phyloP scores from a whole-genome alignment of 495 filamentous ascomycete genomes.

The Parmelia sp. region DNA sequence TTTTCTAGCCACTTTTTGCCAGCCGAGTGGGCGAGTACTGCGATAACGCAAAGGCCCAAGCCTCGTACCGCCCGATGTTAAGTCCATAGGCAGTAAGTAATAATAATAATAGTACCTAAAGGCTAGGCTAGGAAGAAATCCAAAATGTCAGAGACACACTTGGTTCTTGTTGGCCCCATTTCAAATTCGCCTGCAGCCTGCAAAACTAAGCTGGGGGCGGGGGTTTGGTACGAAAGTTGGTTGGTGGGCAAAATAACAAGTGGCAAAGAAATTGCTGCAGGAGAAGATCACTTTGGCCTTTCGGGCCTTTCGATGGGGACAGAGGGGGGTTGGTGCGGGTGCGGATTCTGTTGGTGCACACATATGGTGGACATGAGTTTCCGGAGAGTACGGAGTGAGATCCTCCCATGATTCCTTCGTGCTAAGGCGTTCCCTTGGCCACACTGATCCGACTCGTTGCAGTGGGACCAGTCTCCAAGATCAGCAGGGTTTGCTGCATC shows the following conservation, averaged over 20 bases:
- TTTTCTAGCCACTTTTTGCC: background rate
- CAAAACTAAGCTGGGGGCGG: constrained; percentile 2
- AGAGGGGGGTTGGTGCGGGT: background rate
- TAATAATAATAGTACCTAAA: background rate
- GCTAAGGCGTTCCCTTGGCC: background rate
- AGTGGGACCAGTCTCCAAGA: background rate
- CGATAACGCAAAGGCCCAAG: too few relatives aligned
- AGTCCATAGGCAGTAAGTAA: background rate
- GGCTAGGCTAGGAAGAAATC: constrained; percentile 10
- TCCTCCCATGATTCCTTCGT: background rate
- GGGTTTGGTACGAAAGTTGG: constrained; percentile 5
- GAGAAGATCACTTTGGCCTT: background rate
- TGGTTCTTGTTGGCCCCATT: background rate
- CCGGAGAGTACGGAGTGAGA: background rate
- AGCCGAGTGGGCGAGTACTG: too few relatives aligned
- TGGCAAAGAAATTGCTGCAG: background rate
- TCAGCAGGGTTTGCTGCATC: constrained; percentile 15
- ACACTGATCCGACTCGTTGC: constrained; percentile 9
- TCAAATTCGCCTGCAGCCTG: constrained; percentile 6
- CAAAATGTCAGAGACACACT: too few relatives aligned
- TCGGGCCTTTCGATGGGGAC: constrained; percentile 16
- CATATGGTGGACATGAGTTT: background rate
- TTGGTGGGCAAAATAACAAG: constrained; percentile 14
- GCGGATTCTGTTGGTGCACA: background rate
- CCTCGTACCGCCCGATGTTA: too few relatives aligned